Conservation (phyloP, 2,329 filamentous ascomycete genomes). For the Colletotrichum godetiae region DNA sequence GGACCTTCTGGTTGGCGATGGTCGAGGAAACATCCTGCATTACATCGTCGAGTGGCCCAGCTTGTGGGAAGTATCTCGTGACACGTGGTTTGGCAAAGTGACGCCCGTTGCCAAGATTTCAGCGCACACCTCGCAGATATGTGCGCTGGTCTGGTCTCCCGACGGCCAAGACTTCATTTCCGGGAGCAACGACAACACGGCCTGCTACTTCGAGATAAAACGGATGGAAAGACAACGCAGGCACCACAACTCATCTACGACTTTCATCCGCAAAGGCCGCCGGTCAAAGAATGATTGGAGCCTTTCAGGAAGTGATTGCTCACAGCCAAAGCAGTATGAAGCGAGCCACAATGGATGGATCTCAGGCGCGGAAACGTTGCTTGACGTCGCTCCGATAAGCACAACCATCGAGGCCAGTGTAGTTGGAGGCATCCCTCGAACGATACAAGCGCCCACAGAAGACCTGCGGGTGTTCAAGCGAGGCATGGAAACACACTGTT, state of each 20-base stretch:
- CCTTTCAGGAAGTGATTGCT: neutral
- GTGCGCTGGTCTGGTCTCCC: slow-evolving; percentile 88
- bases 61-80: slow-evolving; percentile 69
- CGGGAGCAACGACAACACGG: slow-evolving; percentile 92
- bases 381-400: neutral
- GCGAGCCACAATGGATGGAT: neutral
- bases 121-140: slow-evolving; percentile 90
- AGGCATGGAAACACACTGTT: slow-evolving; percentile 75
- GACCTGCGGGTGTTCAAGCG: slow-evolving; percentile 60
- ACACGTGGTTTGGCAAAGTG: slow-evolving; percentile 82
- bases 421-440: slow-evolving; percentile 41
- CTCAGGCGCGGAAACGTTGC: neutral
- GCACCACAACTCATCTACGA: slow-evolving; percentile 15
- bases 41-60: slow-evolving; percentile 90
- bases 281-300: neutral
- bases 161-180: slow-evolving; percentile 84
- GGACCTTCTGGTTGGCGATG: slow-evolving; percentile 88
- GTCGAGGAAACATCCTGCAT: slow-evolving; percentile 84
- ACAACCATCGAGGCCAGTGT: neutral
- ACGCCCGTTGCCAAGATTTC: slow-evolving; percentile 81
- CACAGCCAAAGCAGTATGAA: neutral
- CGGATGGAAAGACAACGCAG: slow-evolving; percentile 50
- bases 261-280: neutral
- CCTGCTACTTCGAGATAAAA: slow-evolving; percentile 81
- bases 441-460: slow-evolving; percentile 44